phyloP scores from a whole-genome alignment of 2,329 filamentous ascomycete genomes.

The Parafenestella ontariensis region DNA sequence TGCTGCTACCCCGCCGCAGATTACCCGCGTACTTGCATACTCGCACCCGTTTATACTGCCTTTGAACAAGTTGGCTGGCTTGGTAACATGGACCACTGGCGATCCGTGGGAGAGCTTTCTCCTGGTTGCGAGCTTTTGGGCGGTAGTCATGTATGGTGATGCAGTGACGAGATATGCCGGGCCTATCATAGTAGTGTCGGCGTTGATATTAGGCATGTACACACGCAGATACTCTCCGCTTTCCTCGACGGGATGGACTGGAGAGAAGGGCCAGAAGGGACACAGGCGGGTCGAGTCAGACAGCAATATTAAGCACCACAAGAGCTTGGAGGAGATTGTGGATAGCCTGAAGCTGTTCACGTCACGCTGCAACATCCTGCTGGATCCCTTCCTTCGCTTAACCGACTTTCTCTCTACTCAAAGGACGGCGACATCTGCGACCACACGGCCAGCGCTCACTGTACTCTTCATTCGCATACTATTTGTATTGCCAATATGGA shows the following conservation, averaged over 20 bases:
- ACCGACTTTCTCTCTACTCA: conserved; percentile 95
- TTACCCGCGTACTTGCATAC: conserved; percentile 92
- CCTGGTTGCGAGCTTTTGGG: conserved; percentile 85
- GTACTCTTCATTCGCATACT: conserved; percentile 89
- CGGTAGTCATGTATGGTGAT: conserved; percentile 83
- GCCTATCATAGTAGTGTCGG: conserved; percentile 79
- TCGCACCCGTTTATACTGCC: conserved; percentile 93
- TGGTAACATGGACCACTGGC: conserved; percentile 91
- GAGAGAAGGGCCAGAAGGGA: conserved; percentile 64
- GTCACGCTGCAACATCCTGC: conserved; percentile 85
- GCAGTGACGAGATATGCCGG: conserved; percentile 80
- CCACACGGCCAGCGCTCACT: conserved; percentile 86
- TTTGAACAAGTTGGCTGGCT: conserved; percentile 81
- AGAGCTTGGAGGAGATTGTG: conserved; percentile 96
- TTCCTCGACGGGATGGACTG: conserved; percentile 81
- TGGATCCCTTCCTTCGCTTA: conserved; percentile 86
- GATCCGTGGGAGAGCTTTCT: conserved; percentile 98
- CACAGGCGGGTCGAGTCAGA: conserved; percentile 58
- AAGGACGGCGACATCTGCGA: conserved; percentile 86
- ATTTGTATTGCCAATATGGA: conserved; percentile 87
- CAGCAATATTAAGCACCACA: conserved; percentile 81
- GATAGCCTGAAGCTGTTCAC: conserved; percentile 92
- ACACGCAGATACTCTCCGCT: conserved; percentile 86
- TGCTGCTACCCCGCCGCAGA: conserved; percentile 90
- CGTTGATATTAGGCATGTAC: conserved; percentile 91